Base-by-base conservation (phyloP, 2,329 filamentous ascomycete species). In the Talaromyces sp. region DNA sequence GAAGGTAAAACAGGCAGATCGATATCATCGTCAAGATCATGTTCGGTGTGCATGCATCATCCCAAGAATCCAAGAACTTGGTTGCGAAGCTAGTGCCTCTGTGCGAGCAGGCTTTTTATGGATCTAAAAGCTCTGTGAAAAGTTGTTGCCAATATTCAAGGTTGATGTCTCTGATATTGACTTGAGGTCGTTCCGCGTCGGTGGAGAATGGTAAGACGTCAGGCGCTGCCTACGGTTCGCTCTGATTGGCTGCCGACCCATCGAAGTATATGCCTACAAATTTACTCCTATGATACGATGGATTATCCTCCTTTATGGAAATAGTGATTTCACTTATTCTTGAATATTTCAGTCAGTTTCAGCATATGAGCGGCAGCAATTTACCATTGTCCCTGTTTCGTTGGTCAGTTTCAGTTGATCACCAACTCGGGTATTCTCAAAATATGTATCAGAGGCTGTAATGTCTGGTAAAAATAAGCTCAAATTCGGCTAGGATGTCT, bases 131-230 rank as follows among this genome's bases (percentile, higher is more conserved):
- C 13, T 56, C 6, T 5, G 10, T 36, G 29, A 56, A 36, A 13
- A 36, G n/a, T 15, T 25, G 53, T 58, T n/a, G 54, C 19, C 10
- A 38, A 13, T 51, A 47, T 40, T 45, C 31, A 60, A 43, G 63
- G 22, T 17, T 4, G 40, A 4, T 25, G 54, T 51, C 49, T 45
- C 31, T 60, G 34, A 40, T 58, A 47, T 64, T 40, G 62, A 49
- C 36, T 31, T 51, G 22, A 29, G 36, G 54, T 19, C 13, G 43
- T 47, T 54, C 38, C 58, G 49, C 25, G 31, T 56, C 29, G 63
- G 49, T 62, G 58, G 58, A 53, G 49, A 31, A 36, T 31, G 22
- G 56, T 5, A 61, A 45, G 63, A 65, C 58, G 58, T 61, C 58
- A 61, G 34, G 34, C 27, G 40, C 27, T 34, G 13, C 36, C 29